phyloP scores from a whole-genome alignment of 176 grass and related monocot species.

The Oryza meridionalis region DNA sequence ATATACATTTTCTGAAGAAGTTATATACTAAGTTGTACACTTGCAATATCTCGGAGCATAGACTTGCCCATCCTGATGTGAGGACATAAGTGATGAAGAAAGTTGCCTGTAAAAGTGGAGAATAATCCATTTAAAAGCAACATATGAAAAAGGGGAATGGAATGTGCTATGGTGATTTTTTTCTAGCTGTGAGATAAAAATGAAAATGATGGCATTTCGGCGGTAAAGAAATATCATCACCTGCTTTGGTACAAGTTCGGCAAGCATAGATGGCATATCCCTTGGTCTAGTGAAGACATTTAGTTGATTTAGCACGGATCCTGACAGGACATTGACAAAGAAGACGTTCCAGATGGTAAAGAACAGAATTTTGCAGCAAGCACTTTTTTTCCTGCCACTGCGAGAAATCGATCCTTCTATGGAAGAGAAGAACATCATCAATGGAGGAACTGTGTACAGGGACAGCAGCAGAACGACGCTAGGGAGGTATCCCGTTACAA shows the following conservation, averaged over 20 bases:
- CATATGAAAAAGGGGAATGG: background rate
- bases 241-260: slow-evolving; percentile 89
- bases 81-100: slow-evolving; percentile 98
- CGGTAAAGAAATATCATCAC: slow-evolving; percentile 37
- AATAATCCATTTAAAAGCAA: background rate
- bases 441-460: slow-evolving; percentile 80
- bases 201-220: background rate
- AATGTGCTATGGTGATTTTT: background rate
- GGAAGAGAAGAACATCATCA: slow-evolving; percentile 89
- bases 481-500: slow-evolving; percentile 90
- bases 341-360: slow-evolving; percentile 95
- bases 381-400: slow-evolving; percentile 82
- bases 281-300: slow-evolving; percentile 75
- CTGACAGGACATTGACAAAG: slow-evolving; percentile 93
- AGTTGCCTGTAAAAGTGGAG: slow-evolving; percentile 63
- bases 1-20: slow-evolving; percentile 63
- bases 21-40: slow-evolving; percentile 70
- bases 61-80: slow-evolving; percentile 85
- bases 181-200: background rate
- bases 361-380: slow-evolving; percentile 79
- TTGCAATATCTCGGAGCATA: slow-evolving; percentile 93
- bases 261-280: slow-evolving; percentile 79
- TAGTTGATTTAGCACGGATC: slow-evolving; percentile 70
- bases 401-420: slow-evolving; percentile 87
- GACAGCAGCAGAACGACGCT: slow-evolving; percentile 82